A percentile compares a stretch with the other conserved stretches of the same genome.
These are phyloP conservation scores for Plasmodium malariae DNA, from an alignment of 169 alveolate genomes.

Conservation along the genomic window DNA sequence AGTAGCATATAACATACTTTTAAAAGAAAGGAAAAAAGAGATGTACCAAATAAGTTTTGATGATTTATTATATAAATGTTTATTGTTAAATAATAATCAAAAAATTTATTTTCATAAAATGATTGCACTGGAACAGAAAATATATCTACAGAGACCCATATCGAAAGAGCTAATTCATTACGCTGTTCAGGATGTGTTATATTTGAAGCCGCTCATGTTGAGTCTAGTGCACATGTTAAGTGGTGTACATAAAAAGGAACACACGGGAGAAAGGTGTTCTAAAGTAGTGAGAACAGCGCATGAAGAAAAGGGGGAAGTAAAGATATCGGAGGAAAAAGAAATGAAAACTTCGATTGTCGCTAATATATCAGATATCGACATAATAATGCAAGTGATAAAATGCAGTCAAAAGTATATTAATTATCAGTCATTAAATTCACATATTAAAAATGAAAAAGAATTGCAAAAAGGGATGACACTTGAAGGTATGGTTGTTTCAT, in stretches of 20 bases:
- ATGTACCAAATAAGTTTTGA: conserved; percentile 62
- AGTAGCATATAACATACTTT: conserved; percentile 50
- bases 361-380: background rate
- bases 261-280: background rate
- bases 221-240: conserved; percentile 9
- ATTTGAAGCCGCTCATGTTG: conserved; percentile 45
- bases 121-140: conserved; percentile 28
- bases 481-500: conserved; percentile 67
- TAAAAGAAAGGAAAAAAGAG: conserved; percentile 37
- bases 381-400: conserved; percentile 19
- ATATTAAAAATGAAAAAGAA: conserved; percentile 51
- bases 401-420: conserved; percentile 40
- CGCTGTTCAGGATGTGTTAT: conserved; percentile 59
- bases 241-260: background rate
- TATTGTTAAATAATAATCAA: conserved; percentile 51
- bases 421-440: conserved; percentile 50
- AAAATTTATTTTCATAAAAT: conserved; percentile 70
- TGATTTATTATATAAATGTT: conserved; percentile 41
- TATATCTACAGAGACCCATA: conserved; percentile 60
- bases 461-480: conserved; percentile 54
- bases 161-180: conserved; percentile 37
- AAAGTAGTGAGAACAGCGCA: background rate
- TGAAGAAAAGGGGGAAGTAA: background rate
- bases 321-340: background rate
- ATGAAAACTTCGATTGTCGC: background rate